A percentile compares a stretch with the other conserved stretches of the same genome.
phyloP scores from a whole-genome alignment of 805 yeast species.

The Jamesozyma rosinii region DNA sequence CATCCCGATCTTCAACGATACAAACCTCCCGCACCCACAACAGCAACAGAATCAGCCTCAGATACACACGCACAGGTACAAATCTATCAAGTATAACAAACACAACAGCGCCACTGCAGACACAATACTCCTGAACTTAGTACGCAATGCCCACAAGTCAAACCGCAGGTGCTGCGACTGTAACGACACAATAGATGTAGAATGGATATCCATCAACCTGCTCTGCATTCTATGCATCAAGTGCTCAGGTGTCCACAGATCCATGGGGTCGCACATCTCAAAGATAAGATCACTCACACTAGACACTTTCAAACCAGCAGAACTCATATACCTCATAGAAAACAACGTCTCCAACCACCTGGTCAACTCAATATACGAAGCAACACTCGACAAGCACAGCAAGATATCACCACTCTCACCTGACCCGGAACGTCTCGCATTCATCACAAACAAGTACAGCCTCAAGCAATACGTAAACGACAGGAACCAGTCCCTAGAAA shows the following conservation, averaged over 20 bases:
- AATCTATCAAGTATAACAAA: not conserved
- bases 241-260: slow-evolving; percentile 83
- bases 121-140: not conserved
- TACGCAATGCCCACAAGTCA: slow-evolving; percentile 34
- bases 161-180: slow-evolving; percentile 76
- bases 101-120: not conserved
- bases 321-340: slow-evolving; percentile 46
- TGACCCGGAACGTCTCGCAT: slow-evolving; percentile 44
- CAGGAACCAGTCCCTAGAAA: slow-evolving; percentile 7
- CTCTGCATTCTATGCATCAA: slow-evolving; percentile 68
- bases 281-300: slow-evolving; percentile 70
- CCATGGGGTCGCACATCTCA: slow-evolving; percentile 73
- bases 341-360: slow-evolving; percentile 44
- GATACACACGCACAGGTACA: no score
- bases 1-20: no score
- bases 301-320: slow-evolving; percentile 54
- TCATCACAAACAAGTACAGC: slow-evolving; percentile 58
- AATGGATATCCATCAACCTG: slow-evolving; percentile 78
- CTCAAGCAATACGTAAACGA: slow-evolving; percentile 37
- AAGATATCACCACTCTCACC: slow-evolving; percentile 32
- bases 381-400: slow-evolving; percentile 12
- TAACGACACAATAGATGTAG: slow-evolving; percentile 49
- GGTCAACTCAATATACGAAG: slow-evolving; percentile 58
- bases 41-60: no score
- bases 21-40: no score